phyloP scores from a whole-genome alignment of 2,329 filamentous ascomycete genomes.

The Aplosporella prunicola region DNA sequence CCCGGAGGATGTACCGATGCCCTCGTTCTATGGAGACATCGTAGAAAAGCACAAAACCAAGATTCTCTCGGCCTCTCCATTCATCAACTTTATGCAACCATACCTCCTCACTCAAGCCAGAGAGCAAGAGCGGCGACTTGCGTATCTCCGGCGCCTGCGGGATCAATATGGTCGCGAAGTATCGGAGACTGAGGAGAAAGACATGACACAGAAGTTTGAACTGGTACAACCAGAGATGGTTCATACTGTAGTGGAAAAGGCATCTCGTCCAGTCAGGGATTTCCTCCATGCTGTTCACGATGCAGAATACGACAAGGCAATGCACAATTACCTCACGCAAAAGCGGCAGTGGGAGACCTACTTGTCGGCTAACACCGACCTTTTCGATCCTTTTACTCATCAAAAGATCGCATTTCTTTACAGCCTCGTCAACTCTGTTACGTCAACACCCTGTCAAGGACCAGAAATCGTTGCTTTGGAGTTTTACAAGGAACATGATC shows the following conservation, averaged over 20 bases:
- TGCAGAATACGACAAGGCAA: conserved; percentile 89
- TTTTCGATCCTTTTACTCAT: conserved; percentile 92
- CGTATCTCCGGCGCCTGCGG: conserved; percentile 71
- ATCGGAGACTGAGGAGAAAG: conserved; percentile 24
- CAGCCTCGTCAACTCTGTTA: conserved; percentile 86
- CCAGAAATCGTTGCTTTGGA: conserved; percentile 82
- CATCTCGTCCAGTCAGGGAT: conserved; percentile 80
- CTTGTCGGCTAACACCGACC: conserved; percentile 68
- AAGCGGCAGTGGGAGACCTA: conserved; percentile 96
- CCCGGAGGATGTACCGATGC: conserved; percentile 66
- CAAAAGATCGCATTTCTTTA: conserved; percentile 94
- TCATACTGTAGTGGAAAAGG: conserved; percentile 67
- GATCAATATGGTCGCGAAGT: conserved; percentile 52
- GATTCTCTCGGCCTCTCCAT: conserved; percentile 88
- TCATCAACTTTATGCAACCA: conserved; percentile 89
- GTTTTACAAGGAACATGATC: conserved; percentile 86
- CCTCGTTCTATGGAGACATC: conserved; percentile 91
- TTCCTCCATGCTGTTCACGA: conserved; percentile 92
- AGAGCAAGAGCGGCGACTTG: conserved; percentile 76
- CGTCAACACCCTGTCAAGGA: conserved; percentile 85
- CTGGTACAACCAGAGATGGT: conserved; percentile 95
- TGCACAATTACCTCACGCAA: conserved; percentile 89
- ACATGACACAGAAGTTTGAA: conserved; percentile 60
- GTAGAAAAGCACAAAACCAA: conserved; percentile 89
- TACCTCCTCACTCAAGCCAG: conserved; percentile 87